Evolutionary conservation across 2,329 filamentous ascomycete species (phyloP), one percentile per base, ranked within the genome.

Genomic region (Emergomyces africanus): DNA sequence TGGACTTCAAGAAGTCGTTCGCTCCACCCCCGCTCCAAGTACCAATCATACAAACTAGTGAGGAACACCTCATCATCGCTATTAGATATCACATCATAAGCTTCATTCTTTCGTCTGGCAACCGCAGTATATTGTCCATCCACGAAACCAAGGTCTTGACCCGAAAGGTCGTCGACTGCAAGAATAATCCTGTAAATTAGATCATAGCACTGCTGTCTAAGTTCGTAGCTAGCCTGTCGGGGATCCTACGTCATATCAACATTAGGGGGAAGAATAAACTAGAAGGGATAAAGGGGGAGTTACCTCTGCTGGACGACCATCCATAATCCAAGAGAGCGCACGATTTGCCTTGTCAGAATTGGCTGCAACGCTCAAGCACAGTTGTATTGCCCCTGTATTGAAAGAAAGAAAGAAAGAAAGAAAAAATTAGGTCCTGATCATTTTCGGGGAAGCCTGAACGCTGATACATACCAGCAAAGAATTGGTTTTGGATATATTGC

Each of bases 1-100:
- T 91, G 83, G 57, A 94, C 90, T 41, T 87, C 84, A 39, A 99
- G 82, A 33, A 99, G 81, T 15, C 90, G 86, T 63, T 96, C 90
- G 10, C 84, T 87, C 84, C 89, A 91, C 20, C 88, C 87, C 70
- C 91, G 86, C 58, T 81, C 75, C 64, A 97, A 85, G 72, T 99
- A 99, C 92, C 94, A 99, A 68, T 96, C 91, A 70, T 96, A 99
- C n/a, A 99, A 80, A 67, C 89, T 90, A 62, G 89, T 95, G 71
- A 97, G 87, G 77, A 99, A 99, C 4, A 96, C 88, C 68, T 96
- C 89, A 65, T 99, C 94, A 15, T 86, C 82, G 0, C 92, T 95
- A 60, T 82, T 83, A 69, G 95, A 89, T 66, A 99, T 90, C 2
- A 96, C 88, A 50, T 86, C 83, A 73, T 97, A 96, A 0, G 94